Conservation (phyloP, 495 filamentous ascomycete genomes). For the Clohesyomyces aquaticus region DNA sequence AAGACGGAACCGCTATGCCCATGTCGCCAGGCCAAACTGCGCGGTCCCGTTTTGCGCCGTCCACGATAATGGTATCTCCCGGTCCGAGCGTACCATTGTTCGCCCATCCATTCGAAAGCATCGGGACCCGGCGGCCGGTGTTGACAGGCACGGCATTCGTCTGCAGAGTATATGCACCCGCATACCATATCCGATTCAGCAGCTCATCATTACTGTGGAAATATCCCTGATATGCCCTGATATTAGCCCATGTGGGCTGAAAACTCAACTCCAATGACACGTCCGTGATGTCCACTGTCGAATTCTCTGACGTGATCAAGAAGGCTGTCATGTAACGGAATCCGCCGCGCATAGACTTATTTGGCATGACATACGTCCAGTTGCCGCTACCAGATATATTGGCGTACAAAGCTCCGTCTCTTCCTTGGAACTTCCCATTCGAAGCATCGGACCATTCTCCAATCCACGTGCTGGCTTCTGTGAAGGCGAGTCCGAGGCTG, state of each 20-base stretch:
- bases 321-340: constrained; percentile 66
- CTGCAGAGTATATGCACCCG: constrained; percentile 46
- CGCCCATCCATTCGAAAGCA: constrained; percentile 56
- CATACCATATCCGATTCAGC: constrained; percentile 51
- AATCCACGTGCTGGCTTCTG: constrained; percentile 66
- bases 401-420: constrained; percentile 59
- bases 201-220: constrained; percentile 63
- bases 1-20: constrained; percentile 61
- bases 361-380: constrained; percentile 57
- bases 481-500: constrained; percentile 62
- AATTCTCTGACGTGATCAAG: constrained; percentile 46
- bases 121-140: constrained; percentile 58
- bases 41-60: constrained; percentile 35
- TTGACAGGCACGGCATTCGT: constrained; percentile 60
- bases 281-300: constrained; percentile 42
- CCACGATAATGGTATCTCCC: constrained; percentile 38
- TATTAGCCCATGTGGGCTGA: constrained; percentile 67
- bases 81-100: constrained; percentile 55
- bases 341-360: constrained; percentile 59
- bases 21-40: constrained; percentile 54
- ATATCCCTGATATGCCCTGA: constrained; percentile 65
- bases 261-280: constrained; percentile 58
- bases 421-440: constrained; percentile 56
- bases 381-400: constrained; percentile 55
- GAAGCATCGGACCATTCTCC: constrained; percentile 64